phyloP scores from a whole-genome alignment of 805 yeast species.

The Kockiozyma suomiensis region DNA sequence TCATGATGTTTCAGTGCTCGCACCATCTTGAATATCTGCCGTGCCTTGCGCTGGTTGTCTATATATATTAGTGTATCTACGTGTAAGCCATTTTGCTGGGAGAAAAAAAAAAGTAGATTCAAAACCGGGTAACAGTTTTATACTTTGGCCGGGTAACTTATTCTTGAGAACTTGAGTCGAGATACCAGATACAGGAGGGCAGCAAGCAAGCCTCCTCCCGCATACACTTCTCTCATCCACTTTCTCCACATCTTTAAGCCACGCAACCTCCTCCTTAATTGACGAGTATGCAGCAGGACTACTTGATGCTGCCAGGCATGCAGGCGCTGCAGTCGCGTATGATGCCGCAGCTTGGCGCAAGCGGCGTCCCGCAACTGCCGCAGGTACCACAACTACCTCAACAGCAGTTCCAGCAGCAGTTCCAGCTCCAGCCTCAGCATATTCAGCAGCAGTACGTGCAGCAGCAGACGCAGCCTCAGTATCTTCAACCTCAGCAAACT shows the following conservation, averaged over 20 bases:
- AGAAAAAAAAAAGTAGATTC: not conserved
- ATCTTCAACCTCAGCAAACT: conserved; percentile 36
- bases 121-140: not conserved
- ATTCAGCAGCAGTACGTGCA: conserved; percentile 15
- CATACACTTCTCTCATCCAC: not conserved
- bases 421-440: conserved; percentile 11
- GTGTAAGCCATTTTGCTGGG: too few relatives aligned
- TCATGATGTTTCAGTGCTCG: conserved; percentile 92
- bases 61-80: not conserved
- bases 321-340: conserved; percentile 51
- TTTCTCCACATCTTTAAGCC: not conserved
- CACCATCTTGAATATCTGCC: conserved; percentile 56
- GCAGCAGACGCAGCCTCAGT: conserved; percentile 9
- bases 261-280: too few relatives aligned
- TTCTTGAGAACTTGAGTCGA: too few relatives aligned
- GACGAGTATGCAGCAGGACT: conserved; percentile 14
- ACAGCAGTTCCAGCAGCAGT: conserved; percentile 15
- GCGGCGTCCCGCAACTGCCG: conserved; percentile 15
- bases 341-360: conserved; percentile 53
- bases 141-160: too few relatives aligned
- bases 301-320: conserved; percentile 27
- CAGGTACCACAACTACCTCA: conserved; percentile 14
- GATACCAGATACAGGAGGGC: not conserved
- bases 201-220: not conserved
- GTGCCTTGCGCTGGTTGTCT: not conserved